Conservation (phyloP, 306 rosid genomes). For the Lathyrus oleraceus region DNA sequence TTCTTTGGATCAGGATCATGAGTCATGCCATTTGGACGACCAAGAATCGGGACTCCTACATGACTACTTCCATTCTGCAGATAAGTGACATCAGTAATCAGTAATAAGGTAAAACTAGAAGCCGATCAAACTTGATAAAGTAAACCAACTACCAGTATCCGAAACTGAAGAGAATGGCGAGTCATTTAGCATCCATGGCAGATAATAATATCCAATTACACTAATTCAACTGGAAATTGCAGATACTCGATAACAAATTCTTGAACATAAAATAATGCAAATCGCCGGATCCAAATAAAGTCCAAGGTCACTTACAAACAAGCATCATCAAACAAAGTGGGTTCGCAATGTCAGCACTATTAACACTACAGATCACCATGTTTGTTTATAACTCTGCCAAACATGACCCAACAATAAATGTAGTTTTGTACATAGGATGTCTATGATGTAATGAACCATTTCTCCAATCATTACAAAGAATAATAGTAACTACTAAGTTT, state of each 20-base stretch:
- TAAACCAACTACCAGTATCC: slow-evolving; percentile 1
- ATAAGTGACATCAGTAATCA: slow-evolving; percentile 28
- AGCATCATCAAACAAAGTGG: slow-evolving; percentile 3
- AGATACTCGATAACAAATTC: slow-evolving; percentile 21
- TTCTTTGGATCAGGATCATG: slow-evolving; percentile 60
- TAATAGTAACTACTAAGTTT: not conserved
- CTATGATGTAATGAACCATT: slow-evolving; percentile 3
- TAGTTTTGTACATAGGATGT: slow-evolving; percentile 2
- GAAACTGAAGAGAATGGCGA: slow-evolving; percentile 2
- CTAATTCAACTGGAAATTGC: slow-evolving; percentile 4
- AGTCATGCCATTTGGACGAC: slow-evolving; percentile 46
- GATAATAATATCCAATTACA: not conserved
- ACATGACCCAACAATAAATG: not conserved
- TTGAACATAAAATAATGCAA: not conserved
- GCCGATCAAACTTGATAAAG: not conserved
- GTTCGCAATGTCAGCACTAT: not conserved
- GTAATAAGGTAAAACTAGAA: slow-evolving; percentile 29
- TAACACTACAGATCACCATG: slow-evolving; percentile 7
- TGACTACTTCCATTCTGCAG: slow-evolving; percentile 68
- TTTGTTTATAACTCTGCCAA: slow-evolving; percentile 9
- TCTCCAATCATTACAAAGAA: slow-evolving; percentile 26
- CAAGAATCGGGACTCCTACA: slow-evolving; percentile 44
- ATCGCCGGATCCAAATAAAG: slow-evolving; percentile 17
- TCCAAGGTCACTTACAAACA: slow-evolving; percentile 4
- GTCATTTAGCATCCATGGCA: not conserved